Percentiles rank a stretch among this genome's conserved stretches.
These are phyloP conservation scores for Amauroascus verrucosus DNA, from an alignment of 2,329 filamentous ascomycete genomes.

Conservation along the genomic window DNA sequence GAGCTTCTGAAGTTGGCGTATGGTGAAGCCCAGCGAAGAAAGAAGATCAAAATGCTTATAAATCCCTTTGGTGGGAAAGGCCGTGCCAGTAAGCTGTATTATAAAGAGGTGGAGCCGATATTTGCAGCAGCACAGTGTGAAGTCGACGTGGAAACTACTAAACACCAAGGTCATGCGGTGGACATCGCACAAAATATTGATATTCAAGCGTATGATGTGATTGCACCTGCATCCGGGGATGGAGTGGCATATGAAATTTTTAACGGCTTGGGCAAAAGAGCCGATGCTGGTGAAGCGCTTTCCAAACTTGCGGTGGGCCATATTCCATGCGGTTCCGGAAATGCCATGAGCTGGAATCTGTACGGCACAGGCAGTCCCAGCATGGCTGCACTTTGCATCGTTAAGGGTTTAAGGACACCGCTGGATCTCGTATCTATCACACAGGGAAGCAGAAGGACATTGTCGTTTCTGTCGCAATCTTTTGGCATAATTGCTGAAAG, in stretches of 20 bases:
- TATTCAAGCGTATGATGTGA: conserved; percentile 68
- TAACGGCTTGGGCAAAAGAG: conserved; percentile 72
- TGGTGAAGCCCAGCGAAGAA: conserved; percentile 54
- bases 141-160: conserved; percentile 63
- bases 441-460: conserved; percentile 59
- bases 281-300: conserved; percentile 65
- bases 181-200: conserved; percentile 68
- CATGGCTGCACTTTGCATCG: conserved; percentile 66
- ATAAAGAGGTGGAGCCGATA: conserved; percentile 65
- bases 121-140: conserved; percentile 70
- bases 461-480: conserved; percentile 86
- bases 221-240: conserved; percentile 85
- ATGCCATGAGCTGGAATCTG: conserved; percentile 83
- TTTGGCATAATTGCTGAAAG: conserved; percentile 83
- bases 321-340: conserved; percentile 85
- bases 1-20: conserved; percentile 62
- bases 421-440: conserved; percentile 82
- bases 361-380: conserved; percentile 69
- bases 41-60: conserved; percentile 75
- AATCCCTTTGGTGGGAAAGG: conserved; percentile 89
- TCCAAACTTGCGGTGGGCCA: conserved; percentile 70
- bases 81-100: conserved; percentile 60
- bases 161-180: conserved; percentile 63
- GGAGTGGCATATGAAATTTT: conserved; percentile 88
- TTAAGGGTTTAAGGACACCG: conserved; percentile 77